Conservation (phyloP, 2,329 filamentous ascomycete species). For the Pseudocercospora fuligena region DNA sequence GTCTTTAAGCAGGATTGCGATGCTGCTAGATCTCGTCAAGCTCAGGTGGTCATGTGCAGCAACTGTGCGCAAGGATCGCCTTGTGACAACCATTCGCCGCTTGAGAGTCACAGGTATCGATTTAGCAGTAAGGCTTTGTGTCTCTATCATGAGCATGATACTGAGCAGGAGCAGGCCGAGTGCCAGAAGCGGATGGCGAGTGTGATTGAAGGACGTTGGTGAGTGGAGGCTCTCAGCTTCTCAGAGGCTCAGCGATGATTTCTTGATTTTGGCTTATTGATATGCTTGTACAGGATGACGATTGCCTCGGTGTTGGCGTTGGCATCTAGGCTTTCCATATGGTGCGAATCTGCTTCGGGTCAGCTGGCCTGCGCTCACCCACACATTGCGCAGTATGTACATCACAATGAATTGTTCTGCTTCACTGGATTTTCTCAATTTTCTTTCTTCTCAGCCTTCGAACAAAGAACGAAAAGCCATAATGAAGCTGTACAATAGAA, state of each 20-base stretch:
- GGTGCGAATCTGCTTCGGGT: neutral
- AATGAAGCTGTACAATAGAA: neutral
- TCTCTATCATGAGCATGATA: neutral
- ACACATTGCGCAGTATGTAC: neutral
- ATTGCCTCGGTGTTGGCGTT: neutral
- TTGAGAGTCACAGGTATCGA: neutral
- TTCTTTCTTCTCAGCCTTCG: neutral
- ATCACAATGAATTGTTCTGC: neutral
- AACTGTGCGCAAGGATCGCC: neutral
- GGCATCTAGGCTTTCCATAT: neutral
- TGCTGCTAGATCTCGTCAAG: neutral
- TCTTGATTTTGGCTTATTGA: too few species aligned
- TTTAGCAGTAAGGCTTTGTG: neutral
- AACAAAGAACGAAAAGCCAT: neutral
- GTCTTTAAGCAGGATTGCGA: neutral
- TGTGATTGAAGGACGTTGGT: neutral
- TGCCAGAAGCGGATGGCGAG: neutral
- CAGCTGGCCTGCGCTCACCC: neutral
- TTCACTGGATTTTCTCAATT: neutral
- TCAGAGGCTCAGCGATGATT: neutral
- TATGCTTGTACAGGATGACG: neutral
- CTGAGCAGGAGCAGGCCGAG: neutral
- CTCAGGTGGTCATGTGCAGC: neutral
- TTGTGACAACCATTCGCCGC: neutral
- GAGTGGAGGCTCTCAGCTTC: neutral